Evolutionary conservation across 2,329 filamentous ascomycete species (phyloP).

Genomic region (Monilinia fructicola): DNA sequence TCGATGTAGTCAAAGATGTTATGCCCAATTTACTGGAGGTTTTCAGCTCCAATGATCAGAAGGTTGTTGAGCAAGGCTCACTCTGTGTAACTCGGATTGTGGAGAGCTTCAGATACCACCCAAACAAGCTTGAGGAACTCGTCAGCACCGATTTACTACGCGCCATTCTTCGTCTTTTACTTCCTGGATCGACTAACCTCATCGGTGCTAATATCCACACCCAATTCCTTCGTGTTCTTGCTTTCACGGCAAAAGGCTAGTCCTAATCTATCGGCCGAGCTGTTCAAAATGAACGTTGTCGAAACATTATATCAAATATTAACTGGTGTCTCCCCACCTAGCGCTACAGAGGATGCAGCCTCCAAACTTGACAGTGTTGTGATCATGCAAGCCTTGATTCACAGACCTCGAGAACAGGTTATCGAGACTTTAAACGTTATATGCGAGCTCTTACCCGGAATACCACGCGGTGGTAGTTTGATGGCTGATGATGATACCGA

Average conservation of each 20-base stretch:
- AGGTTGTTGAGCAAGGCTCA: slow-evolving; percentile 94
- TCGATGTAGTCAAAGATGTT: slow-evolving; percentile 85
- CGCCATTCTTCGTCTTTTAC: slow-evolving; percentile 79
- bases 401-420: slow-evolving; percentile 91
- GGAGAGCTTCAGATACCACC: slow-evolving; percentile 90
- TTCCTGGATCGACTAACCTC: slow-evolving; percentile 92
- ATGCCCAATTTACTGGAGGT: slow-evolving; percentile 96
- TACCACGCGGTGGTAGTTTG: slow-evolving; percentile 57
- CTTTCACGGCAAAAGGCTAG: slow-evolving; percentile 89
- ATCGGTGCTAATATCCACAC: slow-evolving; percentile 95
- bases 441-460: slow-evolving; percentile 83
- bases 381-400: slow-evolving; percentile 97
- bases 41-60: slow-evolving; percentile 86
- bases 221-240: slow-evolving; percentile 87
- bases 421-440: slow-evolving; percentile 97
- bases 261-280: slow-evolving; percentile 79
- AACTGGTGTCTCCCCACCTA: slow-evolving; percentile 89
- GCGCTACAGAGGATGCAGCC: slow-evolving; percentile 71
- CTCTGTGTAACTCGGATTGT: slow-evolving; percentile 94
- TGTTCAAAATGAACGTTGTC: slow-evolving; percentile 95
- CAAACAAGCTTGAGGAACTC: slow-evolving; percentile 85
- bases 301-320: slow-evolving; percentile 97
- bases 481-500: slow-evolving; percentile 49
- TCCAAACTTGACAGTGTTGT: slow-evolving; percentile 93
- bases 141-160: slow-evolving; percentile 84